A percentile compares a stretch with the other conserved stretches of the same genome.
These are phyloP conservation scores for Xylaria sp. DNA, from an alignment of 2,329 filamentous ascomycete genomes.

Conservation along the genomic window DNA sequence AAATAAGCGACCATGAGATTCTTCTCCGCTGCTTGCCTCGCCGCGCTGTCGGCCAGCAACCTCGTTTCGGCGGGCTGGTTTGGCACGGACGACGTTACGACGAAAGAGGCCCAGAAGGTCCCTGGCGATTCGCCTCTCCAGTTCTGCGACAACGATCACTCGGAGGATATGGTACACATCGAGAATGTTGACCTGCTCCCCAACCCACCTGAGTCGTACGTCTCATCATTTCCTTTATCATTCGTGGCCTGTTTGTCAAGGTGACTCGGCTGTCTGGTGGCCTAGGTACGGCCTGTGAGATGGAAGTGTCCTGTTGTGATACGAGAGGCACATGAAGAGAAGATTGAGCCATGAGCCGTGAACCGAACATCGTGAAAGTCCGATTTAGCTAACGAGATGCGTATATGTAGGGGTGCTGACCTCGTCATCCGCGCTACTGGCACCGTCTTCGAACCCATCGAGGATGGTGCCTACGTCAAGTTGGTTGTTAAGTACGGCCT, in stretches of 20 bases:
- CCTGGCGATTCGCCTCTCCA: conserved; percentile 87
- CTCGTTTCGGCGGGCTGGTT: conserved; percentile 62
- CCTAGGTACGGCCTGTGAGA: not conserved
- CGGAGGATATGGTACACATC: conserved; percentile 77
- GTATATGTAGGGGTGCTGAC: conserved; percentile 71
- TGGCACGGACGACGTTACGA: conserved; percentile 60
- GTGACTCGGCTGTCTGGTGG: no score
- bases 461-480: conserved; percentile 82
- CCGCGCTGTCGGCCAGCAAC: conserved; percentile 53
- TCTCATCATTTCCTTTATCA: conserved; percentile 41
- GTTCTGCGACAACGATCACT: conserved; percentile 76
- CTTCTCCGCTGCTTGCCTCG: conserved; percentile 56
- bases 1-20: conserved; percentile 51
- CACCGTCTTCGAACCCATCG: conserved; percentile 76
- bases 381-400: conserved; percentile 40
- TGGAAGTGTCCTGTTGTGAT: not conserved
- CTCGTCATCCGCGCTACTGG: conserved; percentile 84
- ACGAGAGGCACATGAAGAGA: not conserved
- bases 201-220: conserved; percentile 89
- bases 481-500: conserved; percentile 93
- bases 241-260: no score
- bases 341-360: not conserved
- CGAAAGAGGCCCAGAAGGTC: conserved; percentile 70
- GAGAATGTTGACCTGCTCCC: conserved; percentile 82
- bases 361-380: no score